Conservation (phyloP, 768 basidiomycete genomes). For the Boletus rubroflammeus region DNA sequence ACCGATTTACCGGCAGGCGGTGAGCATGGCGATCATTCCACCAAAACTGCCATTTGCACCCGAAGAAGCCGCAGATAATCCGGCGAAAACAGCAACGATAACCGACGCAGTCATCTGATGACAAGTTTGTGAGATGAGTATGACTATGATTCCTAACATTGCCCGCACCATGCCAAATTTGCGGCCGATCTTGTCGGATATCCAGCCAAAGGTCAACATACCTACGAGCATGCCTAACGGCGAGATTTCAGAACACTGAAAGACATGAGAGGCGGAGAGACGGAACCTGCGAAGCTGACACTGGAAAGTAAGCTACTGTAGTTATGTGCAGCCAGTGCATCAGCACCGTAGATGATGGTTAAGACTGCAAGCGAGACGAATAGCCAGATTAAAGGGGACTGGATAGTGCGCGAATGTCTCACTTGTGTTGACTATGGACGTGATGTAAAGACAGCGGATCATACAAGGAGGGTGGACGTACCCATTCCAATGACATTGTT, state of each 20-base stretch:
- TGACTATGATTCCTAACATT: neutral
- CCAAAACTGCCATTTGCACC: constrained; percentile 69
- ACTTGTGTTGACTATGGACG: constrained; percentile 62
- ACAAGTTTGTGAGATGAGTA: constrained; percentile 14
- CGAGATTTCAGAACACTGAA: constrained; percentile 59
- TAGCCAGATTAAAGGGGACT: neutral
- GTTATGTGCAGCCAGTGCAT: constrained; percentile 46
- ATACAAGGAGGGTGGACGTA: constrained; percentile 34
- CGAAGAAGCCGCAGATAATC: constrained; percentile 75
- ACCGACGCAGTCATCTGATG: constrained; percentile 72
- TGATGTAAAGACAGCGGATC: neutral
- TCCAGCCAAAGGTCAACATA: constrained; percentile 77
- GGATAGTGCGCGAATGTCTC: constrained; percentile 19
- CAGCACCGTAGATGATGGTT: constrained; percentile 62
- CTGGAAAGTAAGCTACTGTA: constrained; percentile 63
- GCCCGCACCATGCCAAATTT: constrained; percentile 79
- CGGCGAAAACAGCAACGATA: constrained; percentile 83
- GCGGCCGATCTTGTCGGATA: constrained; percentile 82
- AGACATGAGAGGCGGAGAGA: constrained; percentile 64
- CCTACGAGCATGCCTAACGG: constrained; percentile 81
- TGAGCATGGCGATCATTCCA: constrained; percentile 76
- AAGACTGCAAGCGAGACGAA: constrained; percentile 47
- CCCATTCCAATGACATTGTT: constrained; percentile 77
- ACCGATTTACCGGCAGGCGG: constrained; percentile 60
- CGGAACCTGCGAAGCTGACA: constrained; percentile 75